Evolutionary conservation across 495 filamentous ascomycete species (phyloP).

Genomic region (Chaetomidium leptoderma): DNA sequence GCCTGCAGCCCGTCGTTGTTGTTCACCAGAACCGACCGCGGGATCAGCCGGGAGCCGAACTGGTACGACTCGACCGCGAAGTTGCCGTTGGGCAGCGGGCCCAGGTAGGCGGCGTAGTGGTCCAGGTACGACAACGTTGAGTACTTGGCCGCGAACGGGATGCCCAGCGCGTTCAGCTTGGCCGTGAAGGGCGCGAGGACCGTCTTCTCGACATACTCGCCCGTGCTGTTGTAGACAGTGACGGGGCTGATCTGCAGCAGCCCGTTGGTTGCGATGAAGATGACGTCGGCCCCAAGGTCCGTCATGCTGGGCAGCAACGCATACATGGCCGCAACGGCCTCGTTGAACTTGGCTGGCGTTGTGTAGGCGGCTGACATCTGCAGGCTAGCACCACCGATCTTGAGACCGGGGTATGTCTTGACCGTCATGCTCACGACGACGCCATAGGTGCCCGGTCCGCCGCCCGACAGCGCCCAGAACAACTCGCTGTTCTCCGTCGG

Average conservation of each 20-base stretch:
- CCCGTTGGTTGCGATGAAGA: background rate
- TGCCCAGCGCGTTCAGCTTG: background rate
- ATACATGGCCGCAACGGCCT: background rate
- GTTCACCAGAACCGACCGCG: background rate
- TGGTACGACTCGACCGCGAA: background rate
- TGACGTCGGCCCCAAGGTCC: background rate
- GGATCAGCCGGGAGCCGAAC: slow-evolving; percentile 7
- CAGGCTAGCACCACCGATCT: slow-evolving; percentile 21
- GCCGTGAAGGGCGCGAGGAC: slow-evolving; percentile 1
- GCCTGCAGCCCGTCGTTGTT: background rate
- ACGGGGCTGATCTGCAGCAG: background rate
- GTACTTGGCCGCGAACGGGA: background rate
- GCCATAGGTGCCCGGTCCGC: slow-evolving; percentile 53
- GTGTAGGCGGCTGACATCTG: slow-evolving; percentile 3
- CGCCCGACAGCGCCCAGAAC: slow-evolving; percentile 60
- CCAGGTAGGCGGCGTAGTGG: slow-evolving; percentile 7
- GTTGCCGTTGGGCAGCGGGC: slow-evolving; percentile 5
- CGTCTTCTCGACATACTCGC: background rate
- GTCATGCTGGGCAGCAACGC: slow-evolving; percentile 1
- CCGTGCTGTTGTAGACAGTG: slow-evolving; percentile 7
- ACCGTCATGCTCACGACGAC: slow-evolving; percentile 49
- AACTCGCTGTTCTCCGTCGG: slow-evolving; percentile 48
- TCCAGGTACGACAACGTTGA: background rate
- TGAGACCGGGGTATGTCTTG: slow-evolving; percentile 33
- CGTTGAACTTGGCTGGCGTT: slow-evolving; percentile 4